Evolutionary conservation across 208 protist genomes (phyloP), one percentile per base, ranked within the genome.

Genomic region (Phytomonas sp.): DNA sequence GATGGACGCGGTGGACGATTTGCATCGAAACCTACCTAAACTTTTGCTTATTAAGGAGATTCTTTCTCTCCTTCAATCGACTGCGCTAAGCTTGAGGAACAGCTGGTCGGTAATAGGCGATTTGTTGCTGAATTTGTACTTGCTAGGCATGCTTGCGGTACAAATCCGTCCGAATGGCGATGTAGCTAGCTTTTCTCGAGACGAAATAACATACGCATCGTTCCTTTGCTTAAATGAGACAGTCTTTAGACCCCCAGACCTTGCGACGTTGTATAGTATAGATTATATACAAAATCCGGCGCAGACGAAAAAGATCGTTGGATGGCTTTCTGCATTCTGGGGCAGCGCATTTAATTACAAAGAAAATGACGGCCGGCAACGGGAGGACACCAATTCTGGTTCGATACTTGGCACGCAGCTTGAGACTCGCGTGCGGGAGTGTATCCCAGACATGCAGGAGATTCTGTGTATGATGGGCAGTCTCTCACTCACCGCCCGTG

Each of bases 1-100:
- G 0, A 62, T 76, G 60, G 70, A 76, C 62, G 77, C 77, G 72
- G 69, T 86, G 60, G 72, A 73, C n/a, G 37, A 34, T 19, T 62
- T 89, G 29, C 77, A 72, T 70, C 62, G 70, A 49, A 83, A 73
- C 34, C 71, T 81, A 33, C 74, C 78, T 16, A 74, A 67, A 26
- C 79, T 86, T 36, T 62, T 91, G 36, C 70, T 71, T 56, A 66
- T 86, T 42, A 70, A 73, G 10, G 80, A 82, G 66, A 60, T 82
- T 10, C 81, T 91, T 52, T 40, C 42, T 23, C 72, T 88, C n/a
- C 40, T 91, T 0, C 68, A 63, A n/a, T 64, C 71, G n/a, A 66
- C 75, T n/a, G 59, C 78, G 64, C 34, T 65, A 42, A 66, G 71
- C 36, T 66, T 87, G 23, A 64, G 33, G 8, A 77, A 81, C 37